Evolutionary conservation across 2,329 filamentous ascomycete species (phyloP).

Genomic region (Rhynchosporium agropyri): DNA sequence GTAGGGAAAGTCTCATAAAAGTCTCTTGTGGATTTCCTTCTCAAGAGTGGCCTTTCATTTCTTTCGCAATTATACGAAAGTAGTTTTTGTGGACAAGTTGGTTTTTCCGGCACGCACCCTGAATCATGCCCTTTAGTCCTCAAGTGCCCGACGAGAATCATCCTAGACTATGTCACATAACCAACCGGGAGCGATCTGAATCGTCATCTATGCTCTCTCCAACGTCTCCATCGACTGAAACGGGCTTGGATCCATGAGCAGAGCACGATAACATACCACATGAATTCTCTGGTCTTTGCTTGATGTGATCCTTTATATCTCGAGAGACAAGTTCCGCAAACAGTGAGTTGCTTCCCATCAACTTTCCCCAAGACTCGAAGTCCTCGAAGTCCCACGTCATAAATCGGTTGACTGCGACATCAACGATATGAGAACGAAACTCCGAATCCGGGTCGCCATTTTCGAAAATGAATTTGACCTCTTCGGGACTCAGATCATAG

Average conservation of each 20-base stretch:
- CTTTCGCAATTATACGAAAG: too few relatives aligned
- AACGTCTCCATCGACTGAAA: background rate
- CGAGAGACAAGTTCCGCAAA: background rate
- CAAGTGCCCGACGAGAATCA: too few relatives aligned
- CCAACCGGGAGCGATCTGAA: too few relatives aligned
- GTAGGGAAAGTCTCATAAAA: too few relatives aligned
- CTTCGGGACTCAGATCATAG: background rate
- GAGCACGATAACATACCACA: background rate
- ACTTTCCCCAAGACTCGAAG: background rate
- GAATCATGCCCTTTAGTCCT: too few relatives aligned
- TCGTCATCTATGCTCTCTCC: background rate
- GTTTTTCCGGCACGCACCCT: too few relatives aligned
- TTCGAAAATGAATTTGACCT: conserved; percentile 2
- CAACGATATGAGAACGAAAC: background rate
- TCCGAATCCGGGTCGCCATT: background rate
- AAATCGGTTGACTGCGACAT: background rate
- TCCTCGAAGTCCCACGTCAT: background rate
- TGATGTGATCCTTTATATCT: background rate
- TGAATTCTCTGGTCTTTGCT: background rate
- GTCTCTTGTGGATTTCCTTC: too few relatives aligned
- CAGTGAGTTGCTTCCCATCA: background rate
- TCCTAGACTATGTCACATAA: too few relatives aligned
- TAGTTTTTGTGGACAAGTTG: too few relatives aligned
- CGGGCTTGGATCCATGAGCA: background rate
- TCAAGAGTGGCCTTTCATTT: too few relatives aligned